phyloP scores from a whole-genome alignment of 495 filamentous ascomycete genomes.

The Daldinia loculata region DNA sequence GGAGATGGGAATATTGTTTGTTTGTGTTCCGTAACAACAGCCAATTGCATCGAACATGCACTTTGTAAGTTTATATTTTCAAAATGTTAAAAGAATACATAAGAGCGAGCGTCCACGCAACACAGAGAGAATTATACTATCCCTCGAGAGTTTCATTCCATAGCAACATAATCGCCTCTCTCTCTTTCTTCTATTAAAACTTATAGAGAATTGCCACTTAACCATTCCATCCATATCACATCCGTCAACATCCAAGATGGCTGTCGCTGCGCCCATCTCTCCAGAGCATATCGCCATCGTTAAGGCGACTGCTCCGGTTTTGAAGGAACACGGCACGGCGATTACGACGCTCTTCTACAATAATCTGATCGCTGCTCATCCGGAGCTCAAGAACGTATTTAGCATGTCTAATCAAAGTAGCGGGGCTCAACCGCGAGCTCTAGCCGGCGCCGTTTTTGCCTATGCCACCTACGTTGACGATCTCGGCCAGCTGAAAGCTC shows the following conservation, averaged over 20 bases:
- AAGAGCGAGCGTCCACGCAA: conserved; percentile 17
- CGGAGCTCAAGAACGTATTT: conserved; percentile 71
- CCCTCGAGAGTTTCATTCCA: neutral
- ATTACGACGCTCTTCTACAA: conserved; percentile 76
- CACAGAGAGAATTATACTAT: neutral
- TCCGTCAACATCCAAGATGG: conserved; percentile 20
- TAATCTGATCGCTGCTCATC: conserved; percentile 69
- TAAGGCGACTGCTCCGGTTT: conserved; percentile 68
- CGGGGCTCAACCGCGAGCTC: conserved; percentile 70
- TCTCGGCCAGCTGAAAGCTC: conserved; percentile 65
- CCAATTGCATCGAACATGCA: conserved; percentile 12
- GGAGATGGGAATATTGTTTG: conserved; percentile 9
- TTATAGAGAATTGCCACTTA: neutral
- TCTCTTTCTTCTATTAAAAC: neutral
- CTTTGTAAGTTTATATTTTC: neutral
- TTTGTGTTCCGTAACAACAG: neutral
- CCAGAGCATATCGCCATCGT: conserved; percentile 59
- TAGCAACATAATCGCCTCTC: neutral
- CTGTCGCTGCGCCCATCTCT: conserved; percentile 48
- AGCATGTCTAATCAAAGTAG: conserved; percentile 70
- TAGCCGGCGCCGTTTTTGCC: conserved; percentile 72
- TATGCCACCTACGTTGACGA: conserved; percentile 79
- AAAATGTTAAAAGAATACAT: conserved; percentile 17
- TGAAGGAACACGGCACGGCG: conserved; percentile 69
- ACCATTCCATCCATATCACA: neutral